Evolutionary conservation across 2,329 filamentous ascomycete genomes (phyloP), one percentile per base, ranked within the genome.

Genomic region (Aspergillus glaucus): DNA sequence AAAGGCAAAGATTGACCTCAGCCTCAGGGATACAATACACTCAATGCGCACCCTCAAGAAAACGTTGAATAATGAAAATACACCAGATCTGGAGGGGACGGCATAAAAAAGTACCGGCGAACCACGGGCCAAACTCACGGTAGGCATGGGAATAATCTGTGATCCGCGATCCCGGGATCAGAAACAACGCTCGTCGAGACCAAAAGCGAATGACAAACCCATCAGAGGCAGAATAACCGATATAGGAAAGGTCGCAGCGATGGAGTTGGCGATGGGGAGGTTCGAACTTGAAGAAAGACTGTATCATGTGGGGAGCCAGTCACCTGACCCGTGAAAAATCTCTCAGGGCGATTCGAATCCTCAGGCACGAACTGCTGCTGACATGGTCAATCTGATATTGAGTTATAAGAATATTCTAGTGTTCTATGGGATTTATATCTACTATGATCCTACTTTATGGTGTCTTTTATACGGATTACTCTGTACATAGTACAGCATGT

Each of bases 271-370:
- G 57, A 57, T 49, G 55, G 41, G 7, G n/a, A 43, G 14, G 17
- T 17, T 40, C 15, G 19, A 12, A 19, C 9, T 7, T 7, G 7
- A 40, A 19, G 37, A 19, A 19, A 21, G 17, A 21, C 37, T 40
- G 17, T 19, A 40, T 12, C 15, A 21, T 48, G 28, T 44, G 48
- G 50, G 47, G 47, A 47, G 53, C 4, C 26, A 30, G 58, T 65
- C 63, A 66, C 54, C 61, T 65, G 63, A 65, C 55, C 40, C 14
- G 47, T 46, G 43, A 53, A 58, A 60, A 60, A 58, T 57, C 50
- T 55, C 50, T 36, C 44, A 44, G 24, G 41, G 26, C 26, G 26
- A 30, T 9, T 30, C 9, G 26, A 9, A 46, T 56, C 58, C 58
- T 61, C n/a, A 61, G 58, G 58, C 58, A 58, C 12, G 6, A 40